phyloP scores from a whole-genome alignment of 805 yeast genomes.

The Suhomyces pyralidae region DNA sequence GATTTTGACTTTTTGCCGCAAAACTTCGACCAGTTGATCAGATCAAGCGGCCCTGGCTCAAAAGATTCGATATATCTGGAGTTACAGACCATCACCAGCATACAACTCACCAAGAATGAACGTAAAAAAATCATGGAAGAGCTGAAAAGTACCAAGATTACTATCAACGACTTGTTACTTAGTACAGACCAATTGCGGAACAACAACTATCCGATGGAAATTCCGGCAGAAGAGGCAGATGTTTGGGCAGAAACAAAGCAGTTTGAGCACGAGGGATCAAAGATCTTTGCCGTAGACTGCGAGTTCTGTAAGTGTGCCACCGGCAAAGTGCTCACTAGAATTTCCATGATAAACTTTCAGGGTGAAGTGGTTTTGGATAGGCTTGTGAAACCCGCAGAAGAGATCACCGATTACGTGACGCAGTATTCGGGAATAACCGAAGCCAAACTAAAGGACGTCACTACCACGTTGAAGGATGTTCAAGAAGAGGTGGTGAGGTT shows the following conservation, averaged over 20 bases:
- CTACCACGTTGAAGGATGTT: constrained; percentile 63
- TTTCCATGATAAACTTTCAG: constrained; percentile 67
- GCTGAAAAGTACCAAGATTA: constrained; percentile 35
- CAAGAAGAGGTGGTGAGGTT: constrained; percentile 52
- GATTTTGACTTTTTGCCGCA: constrained; percentile 31
- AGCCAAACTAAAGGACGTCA: constrained; percentile 58
- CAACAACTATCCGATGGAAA: constrained; percentile 55
- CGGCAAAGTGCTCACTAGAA: constrained; percentile 71
- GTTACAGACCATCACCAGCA: constrained; percentile 51
- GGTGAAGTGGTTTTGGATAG: constrained; percentile 63
- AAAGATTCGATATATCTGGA: constrained; percentile 54
- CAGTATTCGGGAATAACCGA: constrained; percentile 83
- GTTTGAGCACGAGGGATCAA: constrained; percentile 57
- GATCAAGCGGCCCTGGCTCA: constrained; percentile 65
- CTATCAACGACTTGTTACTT: constrained; percentile 54
- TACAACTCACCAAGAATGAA: constrained; percentile 58
- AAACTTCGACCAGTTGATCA: constrained; percentile 44
- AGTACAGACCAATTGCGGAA: constrained; percentile 45
- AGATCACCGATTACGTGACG: constrained; percentile 78
- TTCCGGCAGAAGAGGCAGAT: constrained; percentile 10
- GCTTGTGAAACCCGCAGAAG: constrained; percentile 72
- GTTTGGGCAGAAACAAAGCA: constrained; percentile 55
- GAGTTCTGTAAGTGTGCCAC: constrained; percentile 76
- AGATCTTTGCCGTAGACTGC: constrained; percentile 82
- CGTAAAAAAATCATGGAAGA: constrained; percentile 37